phyloP scores from a whole-genome alignment of 257 asterid genomes.

The Nicotiana undulata region DNA sequence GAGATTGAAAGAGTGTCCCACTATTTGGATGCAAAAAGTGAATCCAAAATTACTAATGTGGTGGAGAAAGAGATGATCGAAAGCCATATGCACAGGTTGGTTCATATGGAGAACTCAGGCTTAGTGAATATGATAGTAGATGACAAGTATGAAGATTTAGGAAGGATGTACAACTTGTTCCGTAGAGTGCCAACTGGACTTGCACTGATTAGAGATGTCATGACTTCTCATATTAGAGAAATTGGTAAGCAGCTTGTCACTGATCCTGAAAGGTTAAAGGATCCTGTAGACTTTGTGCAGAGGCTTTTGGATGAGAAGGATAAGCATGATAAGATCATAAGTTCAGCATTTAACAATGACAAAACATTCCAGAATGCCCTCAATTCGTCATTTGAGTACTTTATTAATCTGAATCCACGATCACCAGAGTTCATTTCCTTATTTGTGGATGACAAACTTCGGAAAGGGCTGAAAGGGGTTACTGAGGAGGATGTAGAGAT shows the following conservation, averaged over 20 bases:
- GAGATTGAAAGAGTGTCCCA: slow-evolving; percentile 28
- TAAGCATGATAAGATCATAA: slow-evolving; percentile 22
- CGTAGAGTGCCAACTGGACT: slow-evolving; percentile 24
- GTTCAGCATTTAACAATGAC: slow-evolving; percentile 20
- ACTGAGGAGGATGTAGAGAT: slow-evolving; percentile 27
- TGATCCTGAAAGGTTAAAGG: slow-evolving; percentile 27
- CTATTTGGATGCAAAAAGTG: slow-evolving; percentile 21
- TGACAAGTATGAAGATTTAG: slow-evolving; percentile 27
- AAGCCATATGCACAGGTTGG: slow-evolving; percentile 22
- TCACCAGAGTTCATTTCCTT: slow-evolving; percentile 28
- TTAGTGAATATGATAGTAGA: slow-evolving; percentile 21
- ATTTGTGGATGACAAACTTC: slow-evolving; percentile 28
- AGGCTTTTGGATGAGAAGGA: slow-evolving; percentile 24
- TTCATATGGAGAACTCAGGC: slow-evolving; percentile 32
- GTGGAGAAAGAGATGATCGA: slow-evolving; percentile 30
- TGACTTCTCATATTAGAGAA: slow-evolving; percentile 26
- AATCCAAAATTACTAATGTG: slow-evolving; percentile 22
- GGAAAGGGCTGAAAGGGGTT: slow-evolving; percentile 30
- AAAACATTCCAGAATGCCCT: slow-evolving; percentile 28
- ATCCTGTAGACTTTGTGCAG: slow-evolving; percentile 29
- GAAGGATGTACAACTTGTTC: slow-evolving; percentile 26
- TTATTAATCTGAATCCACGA: slow-evolving; percentile 27
- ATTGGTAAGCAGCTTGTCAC: slow-evolving; percentile 29
- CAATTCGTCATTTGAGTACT: slow-evolving; percentile 27
- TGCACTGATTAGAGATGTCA: slow-evolving; percentile 22